A percentile compares a stretch with the other conserved stretches of the same genome.
These are phyloP conservation scores for Komagataella mondaviorum DNA, from an alignment of 805 yeast species.

Conservation along the genomic window DNA sequence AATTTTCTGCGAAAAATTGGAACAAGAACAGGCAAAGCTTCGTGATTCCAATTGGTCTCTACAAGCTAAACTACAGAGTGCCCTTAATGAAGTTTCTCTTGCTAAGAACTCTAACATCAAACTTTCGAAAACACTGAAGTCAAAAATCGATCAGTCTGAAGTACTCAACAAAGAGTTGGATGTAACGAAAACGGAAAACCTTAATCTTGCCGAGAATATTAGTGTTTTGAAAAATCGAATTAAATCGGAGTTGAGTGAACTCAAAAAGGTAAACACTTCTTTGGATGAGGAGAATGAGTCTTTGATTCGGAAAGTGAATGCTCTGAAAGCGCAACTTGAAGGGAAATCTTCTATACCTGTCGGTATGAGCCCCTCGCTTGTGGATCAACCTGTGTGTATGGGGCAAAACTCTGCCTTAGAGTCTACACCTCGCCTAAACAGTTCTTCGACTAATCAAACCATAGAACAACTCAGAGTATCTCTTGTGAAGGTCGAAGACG, in stretches of 20 bases:
- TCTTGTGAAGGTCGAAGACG: not conserved
- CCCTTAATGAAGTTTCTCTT: not conserved
- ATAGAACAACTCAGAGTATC: too few species aligned
- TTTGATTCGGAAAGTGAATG: conserved; percentile 15
- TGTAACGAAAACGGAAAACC: not conserved
- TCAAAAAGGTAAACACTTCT: conserved; percentile 38
- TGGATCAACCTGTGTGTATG: not conserved
- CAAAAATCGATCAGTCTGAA: not conserved
- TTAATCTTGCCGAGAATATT: not conserved
- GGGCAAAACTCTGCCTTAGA: not conserved
- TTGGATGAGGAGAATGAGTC: conserved; percentile 61
- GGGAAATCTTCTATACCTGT: not conserved
- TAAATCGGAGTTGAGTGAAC: conserved; percentile 26
- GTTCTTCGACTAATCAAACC: not conserved
- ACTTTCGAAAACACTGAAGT: not conserved
- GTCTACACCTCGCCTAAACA: not conserved
- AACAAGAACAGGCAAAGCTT: conserved; percentile 29
- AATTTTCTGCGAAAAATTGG: conserved; percentile 17
- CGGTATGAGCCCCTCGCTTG: not conserved
- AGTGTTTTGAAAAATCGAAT: not conserved
- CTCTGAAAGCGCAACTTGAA: not conserved
- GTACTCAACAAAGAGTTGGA: not conserved
- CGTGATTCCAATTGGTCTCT: conserved; percentile 57
- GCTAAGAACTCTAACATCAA: not conserved
- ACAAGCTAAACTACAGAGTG: conserved; percentile 33